Evolutionary conservation across 352 stramenopile species (phyloP), one percentile per base, ranked within the genome.

Genomic region (Phytopythium mirpurense): DNA sequence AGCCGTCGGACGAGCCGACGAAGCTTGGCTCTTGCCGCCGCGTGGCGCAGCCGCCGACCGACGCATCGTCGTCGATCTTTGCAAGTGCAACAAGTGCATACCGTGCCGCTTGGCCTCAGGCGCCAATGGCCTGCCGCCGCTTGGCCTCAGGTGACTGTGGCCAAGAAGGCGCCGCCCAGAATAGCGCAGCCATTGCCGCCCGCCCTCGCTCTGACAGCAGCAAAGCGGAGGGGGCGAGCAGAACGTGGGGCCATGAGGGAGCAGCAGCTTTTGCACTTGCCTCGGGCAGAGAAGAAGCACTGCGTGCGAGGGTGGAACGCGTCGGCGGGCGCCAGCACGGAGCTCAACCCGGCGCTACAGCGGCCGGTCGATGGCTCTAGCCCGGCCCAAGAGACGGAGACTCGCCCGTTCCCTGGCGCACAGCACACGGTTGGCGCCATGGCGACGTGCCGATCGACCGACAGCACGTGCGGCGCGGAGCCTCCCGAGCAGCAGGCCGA

Each of bases 231-330:
- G n/a, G n/a, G n/a, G n/a, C n/a, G n/a, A n/a, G n/a, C n/a, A n/a
- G n/a, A n/a, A n/a, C n/a, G n/a, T n/a, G n/a, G n/a, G n/a, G n/a
- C n/a, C n/a, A 70, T 70, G 67, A 41, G 56, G 18, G 45, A 72
- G 16, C 52, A 67, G 31, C 54, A 60, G 29, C 16, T 73, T 27
- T 53, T 58, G 1, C 58, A 54, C 24, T 47, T 77, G 19, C 16
- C 62, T 35, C 57, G 70, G 2, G 38, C 51, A n/a, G 65, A 74
- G 44, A 80, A 72, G 64, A 80, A 77, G 51, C 40, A 50, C 2
- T 43, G 70, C 3, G 57, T 77, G 5, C 62, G 60, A 41, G 49
- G 42, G 11, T 80, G 67, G 70, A 66, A 78, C 53, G 50, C 49
- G 41, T 41, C 31, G 12, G 7, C 7, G 8, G 36, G 24, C 12